Conservation (phyloP, 306 rosid genomes). For the Prunus mongolica region DNA sequence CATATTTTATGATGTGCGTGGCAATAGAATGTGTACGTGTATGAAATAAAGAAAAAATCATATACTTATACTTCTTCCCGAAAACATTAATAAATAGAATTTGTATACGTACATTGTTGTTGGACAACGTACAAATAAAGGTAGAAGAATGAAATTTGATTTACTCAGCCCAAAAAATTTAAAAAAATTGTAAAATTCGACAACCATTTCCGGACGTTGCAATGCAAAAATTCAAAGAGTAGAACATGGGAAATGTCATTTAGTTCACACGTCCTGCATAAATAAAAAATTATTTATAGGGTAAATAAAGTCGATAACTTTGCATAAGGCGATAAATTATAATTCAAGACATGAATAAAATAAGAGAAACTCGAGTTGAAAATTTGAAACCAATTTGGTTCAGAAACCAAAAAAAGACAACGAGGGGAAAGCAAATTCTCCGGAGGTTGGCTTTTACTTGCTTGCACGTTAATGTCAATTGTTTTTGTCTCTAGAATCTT, state of each 20-base stretch:
- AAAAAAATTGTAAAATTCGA: neutral
- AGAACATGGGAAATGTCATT: neutral
- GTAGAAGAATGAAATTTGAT: neutral
- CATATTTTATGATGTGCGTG: too few relatives aligned
- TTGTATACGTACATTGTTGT: neutral
- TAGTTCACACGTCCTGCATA: neutral
- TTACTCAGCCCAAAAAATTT: neutral
- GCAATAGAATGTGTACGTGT: too few relatives aligned
- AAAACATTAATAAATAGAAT: neutral
- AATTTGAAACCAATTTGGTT: neutral
- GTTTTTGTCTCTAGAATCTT: neutral
- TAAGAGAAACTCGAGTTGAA: neutral
- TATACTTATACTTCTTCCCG: neutral
- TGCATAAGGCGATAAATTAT: neutral
- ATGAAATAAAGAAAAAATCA: neutral
- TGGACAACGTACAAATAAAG: neutral
- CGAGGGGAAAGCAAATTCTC: neutral
- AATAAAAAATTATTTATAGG: neutral
- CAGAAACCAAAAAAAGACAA: neutral
- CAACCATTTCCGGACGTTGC: neutral
- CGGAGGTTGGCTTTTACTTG: neutral
- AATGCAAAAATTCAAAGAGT: neutral
- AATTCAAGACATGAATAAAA: conserved; percentile 13
- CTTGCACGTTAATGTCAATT: conserved; percentile 8
- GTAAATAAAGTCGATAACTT: neutral